phyloP scores from a whole-genome alignment of 768 basidiomycete genomes.

The Lentinula edodes region DNA sequence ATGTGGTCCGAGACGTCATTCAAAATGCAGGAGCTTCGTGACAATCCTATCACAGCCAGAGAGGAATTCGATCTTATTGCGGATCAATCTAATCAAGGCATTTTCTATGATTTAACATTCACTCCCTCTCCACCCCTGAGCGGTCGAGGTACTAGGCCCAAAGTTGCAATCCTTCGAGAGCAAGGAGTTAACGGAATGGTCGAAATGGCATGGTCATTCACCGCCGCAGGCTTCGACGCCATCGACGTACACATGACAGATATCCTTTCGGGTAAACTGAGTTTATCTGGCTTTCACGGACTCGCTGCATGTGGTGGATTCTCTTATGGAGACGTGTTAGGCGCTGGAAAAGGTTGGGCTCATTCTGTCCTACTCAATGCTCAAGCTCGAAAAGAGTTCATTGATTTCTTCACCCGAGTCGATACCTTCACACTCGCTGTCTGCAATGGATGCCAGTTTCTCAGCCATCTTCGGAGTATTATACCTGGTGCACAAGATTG shows the following conservation, averaged over 20 bases:
- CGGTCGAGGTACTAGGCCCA: slow-evolving; percentile 52
- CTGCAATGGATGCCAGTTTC: slow-evolving; percentile 98
- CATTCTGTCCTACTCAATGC: slow-evolving; percentile 88
- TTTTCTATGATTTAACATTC: slow-evolving; percentile 76
- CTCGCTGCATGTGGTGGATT: slow-evolving; percentile 97
- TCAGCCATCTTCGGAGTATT: slow-evolving; percentile 80
- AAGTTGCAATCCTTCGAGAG: slow-evolving; percentile 92
- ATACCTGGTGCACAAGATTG: slow-evolving; percentile 84
- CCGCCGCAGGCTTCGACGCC: slow-evolving; percentile 89
- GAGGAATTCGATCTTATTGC: slow-evolving; percentile 81
- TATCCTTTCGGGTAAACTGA: slow-evolving; percentile 67
- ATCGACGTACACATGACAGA: slow-evolving; percentile 99
- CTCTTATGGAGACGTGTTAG: slow-evolving; percentile 97
- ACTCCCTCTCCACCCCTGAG: slow-evolving; percentile 26
- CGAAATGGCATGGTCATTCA: slow-evolving; percentile 99
- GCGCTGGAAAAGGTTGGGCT: slow-evolving; percentile 98
- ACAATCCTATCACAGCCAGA: slow-evolving; percentile 68
- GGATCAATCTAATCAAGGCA: slow-evolving; percentile 48
- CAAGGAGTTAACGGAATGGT: slow-evolving; percentile 98
- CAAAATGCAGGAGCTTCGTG: slow-evolving; percentile 85
- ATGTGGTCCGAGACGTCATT: slow-evolving; percentile 95
- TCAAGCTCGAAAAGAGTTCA: slow-evolving; percentile 71
- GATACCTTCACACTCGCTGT: slow-evolving; percentile 89
- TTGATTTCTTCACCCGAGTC: slow-evolving; percentile 72
- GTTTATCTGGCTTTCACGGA: slow-evolving; percentile 71